Evolutionary conservation across 2,329 filamentous ascomycete genomes (phyloP).

Genomic region (Rosellinia necatrix): DNA sequence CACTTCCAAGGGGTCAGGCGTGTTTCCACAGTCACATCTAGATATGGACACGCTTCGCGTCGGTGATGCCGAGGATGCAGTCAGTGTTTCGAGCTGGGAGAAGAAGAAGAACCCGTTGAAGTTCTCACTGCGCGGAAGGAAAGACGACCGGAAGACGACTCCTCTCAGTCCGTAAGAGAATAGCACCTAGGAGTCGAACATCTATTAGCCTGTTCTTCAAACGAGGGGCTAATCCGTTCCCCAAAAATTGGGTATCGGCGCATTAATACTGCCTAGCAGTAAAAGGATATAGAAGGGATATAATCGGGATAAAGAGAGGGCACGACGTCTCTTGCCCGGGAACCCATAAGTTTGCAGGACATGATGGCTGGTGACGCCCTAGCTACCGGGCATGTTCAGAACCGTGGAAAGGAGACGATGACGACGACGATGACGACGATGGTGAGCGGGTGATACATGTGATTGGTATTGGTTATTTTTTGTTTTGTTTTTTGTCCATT

Average conservation of each 20-base stretch:
- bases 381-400: not conserved
- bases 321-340: not conserved
- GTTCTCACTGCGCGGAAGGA: conserved; percentile 36
- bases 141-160: conserved; percentile 31
- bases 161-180: conserved; percentile 28
- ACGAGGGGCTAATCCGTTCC: too few species aligned
- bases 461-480: conserved; percentile 3
- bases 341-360: not conserved
- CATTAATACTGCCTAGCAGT: too few species aligned
- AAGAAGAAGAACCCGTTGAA: conserved; percentile 39
- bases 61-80: conserved; percentile 32
- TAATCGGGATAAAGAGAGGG: not conserved
- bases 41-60: conserved; percentile 38
- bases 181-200: conserved; percentile 18
- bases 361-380: not conserved
- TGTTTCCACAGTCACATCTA: conserved; percentile 43
- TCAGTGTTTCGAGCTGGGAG: conserved; percentile 38
- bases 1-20: conserved; percentile 40
- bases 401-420: conserved; percentile 7
- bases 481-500: conserved; percentile 7
- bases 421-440: not conserved
- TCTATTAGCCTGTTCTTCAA: conserved; percentile 25
- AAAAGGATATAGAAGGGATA: not conserved
- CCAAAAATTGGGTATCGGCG: too few species aligned
- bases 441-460: not conserved